phyloP scores from a whole-genome alignment of 2,329 filamentous ascomycete genomes.

The Uncinocarpus reesii region DNA sequence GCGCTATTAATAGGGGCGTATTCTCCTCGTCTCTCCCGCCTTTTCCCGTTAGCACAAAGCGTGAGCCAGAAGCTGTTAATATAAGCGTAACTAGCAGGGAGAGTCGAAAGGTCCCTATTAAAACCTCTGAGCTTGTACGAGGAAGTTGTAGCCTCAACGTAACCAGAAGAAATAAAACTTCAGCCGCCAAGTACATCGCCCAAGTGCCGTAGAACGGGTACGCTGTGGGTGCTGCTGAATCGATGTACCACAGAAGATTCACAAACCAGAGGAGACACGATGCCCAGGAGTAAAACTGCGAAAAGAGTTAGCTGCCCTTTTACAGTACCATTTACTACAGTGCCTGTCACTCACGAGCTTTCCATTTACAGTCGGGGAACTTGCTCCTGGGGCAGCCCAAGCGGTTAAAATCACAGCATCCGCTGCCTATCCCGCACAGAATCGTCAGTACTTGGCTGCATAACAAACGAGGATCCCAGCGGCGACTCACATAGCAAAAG shows the following conservation, averaged over 20 bases:
- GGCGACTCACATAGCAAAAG: conserved; percentile 32
- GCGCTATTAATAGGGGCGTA: conserved; percentile 17
- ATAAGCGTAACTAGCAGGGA: conserved; percentile 17
- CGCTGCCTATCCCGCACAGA: conserved; percentile 12
- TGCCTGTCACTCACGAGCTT: conserved; percentile 16
- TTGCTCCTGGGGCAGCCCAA: conserved; percentile 1
- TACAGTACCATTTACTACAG: neutral
- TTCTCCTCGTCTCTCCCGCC: conserved; percentile 18
- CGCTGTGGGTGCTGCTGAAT: conserved; percentile 43
- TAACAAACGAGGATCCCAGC: neutral
- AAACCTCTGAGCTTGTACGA: conserved; percentile 20
- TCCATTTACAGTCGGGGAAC: conserved; percentile 7
- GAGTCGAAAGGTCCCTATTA: conserved; percentile 17
- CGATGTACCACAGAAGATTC: conserved; percentile 46
- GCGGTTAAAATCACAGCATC: conserved; percentile 18
- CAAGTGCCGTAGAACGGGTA: conserved; percentile 56
- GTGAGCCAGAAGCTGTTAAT: conserved; percentile 13
- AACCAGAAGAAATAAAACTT: conserved; percentile 41
- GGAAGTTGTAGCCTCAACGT: conserved; percentile 23
- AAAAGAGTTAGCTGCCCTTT: neutral
- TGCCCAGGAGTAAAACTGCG: conserved; percentile 48
- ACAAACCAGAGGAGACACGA: conserved; percentile 56
- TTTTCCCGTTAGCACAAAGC: conserved; percentile 5
- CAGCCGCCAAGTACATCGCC: conserved; percentile 48
- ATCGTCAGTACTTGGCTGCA: neutral